Conservation (phyloP, 2,329 filamentous ascomycete genomes). For the Fusarium hainanense region DNA sequence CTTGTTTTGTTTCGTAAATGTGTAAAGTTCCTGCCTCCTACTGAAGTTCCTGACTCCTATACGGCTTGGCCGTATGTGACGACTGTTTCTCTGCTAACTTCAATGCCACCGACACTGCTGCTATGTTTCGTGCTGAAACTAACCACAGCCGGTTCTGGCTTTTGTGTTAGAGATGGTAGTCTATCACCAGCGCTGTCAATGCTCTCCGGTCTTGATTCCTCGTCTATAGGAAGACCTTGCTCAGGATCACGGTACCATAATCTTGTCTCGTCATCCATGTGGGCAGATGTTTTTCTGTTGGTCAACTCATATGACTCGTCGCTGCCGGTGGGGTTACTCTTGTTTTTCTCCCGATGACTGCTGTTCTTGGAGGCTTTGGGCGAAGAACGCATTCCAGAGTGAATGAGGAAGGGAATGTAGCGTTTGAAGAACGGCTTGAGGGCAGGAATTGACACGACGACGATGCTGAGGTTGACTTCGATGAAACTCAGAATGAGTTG, state of each 20-base stretch:
- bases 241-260: conserved; percentile 29
- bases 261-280: conserved; percentile 42
- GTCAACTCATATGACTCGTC: conserved; percentile 42
- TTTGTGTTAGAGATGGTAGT: conserved; percentile 9
- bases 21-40: background rate
- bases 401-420: conserved; percentile 44
- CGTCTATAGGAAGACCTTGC: conserved; percentile 13
- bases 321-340: conserved; percentile 23
- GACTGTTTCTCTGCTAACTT: conserved; percentile 43
- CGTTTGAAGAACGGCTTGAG: conserved; percentile 61
- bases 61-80: conserved; percentile 35
- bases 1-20: background rate
- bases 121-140: conserved; percentile 36
- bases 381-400: conserved; percentile 39
- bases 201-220: conserved; percentile 36
- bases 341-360: conserved; percentile 31
- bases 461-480: conserved; percentile 62
- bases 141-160: conserved; percentile 33
- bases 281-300: conserved; percentile 27
- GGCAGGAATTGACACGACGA: conserved; percentile 61
- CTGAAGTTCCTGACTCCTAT: background rate
- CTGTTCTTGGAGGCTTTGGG: conserved; percentile 32
- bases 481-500: conserved; percentile 58
- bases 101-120: conserved; percentile 35
- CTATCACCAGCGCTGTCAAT: conserved; percentile 37